Conservation (phyloP, 2,329 filamentous ascomycete genomes). For the Byssoonygena ceratinophila region DNA sequence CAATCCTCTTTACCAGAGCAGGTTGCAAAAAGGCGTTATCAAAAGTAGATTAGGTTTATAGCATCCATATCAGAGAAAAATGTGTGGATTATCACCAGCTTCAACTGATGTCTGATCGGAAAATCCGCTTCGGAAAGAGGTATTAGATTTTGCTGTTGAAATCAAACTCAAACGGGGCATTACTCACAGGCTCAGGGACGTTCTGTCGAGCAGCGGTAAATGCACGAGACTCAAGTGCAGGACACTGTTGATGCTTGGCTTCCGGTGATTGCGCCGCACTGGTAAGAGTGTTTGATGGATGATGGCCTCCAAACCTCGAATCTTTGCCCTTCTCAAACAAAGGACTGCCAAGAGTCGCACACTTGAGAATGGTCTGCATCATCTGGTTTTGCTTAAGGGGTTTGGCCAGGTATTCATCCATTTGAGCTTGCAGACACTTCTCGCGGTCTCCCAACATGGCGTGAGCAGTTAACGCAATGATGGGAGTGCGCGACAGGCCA, state of each 20-base stretch:
- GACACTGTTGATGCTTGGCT: conserved; percentile 18
- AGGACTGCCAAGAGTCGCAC: conserved; percentile 66
- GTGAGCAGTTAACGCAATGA: conserved; percentile 93
- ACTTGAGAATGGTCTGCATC: conserved; percentile 95
- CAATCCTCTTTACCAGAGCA: conserved; percentile 15
- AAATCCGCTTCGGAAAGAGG: conserved; percentile 28
- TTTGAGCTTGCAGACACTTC: conserved; percentile 96
- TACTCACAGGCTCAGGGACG: conserved; percentile 9
- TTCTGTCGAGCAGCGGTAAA: conserved; percentile 22
- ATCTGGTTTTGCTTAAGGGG: conserved; percentile 93
- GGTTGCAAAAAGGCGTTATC: conserved; percentile 1
- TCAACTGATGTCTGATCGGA: conserved; percentile 43
- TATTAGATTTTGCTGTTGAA: neutral
- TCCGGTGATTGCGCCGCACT: conserved; percentile 3
- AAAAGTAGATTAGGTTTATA: neutral
- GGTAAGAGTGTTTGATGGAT: neutral
- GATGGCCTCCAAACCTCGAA: conserved; percentile 12
- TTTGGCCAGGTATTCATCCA: conserved; percentile 98
- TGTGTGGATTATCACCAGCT: neutral
- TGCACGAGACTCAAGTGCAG: conserved; percentile 45
- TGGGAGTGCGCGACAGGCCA: conserved; percentile 73
- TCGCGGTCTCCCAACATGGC: conserved; percentile 98
- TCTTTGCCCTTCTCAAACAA: conserved; percentile 37
- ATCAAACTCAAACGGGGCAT: neutral
- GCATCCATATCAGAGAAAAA: neutral